Percentiles rank a stretch among this genome's conserved stretches.
phyloP scores from a whole-genome alignment of 148 eudicot species.

The Agrostemma githago region DNA sequence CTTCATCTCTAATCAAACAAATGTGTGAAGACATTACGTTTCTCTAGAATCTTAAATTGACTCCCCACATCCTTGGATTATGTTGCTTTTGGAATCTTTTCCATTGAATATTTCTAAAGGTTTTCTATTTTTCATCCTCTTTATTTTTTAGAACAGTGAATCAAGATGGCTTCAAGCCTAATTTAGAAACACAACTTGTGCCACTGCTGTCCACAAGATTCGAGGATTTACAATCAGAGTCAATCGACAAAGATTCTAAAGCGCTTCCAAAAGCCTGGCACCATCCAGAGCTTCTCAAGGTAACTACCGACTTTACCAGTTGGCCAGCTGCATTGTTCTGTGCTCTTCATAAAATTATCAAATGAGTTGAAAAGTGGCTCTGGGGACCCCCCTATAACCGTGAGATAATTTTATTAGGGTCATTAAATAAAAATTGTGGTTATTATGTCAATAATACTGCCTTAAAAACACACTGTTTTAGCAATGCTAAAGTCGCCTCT shows the following conservation, averaged over 20 bases:
- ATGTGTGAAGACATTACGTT: background rate
- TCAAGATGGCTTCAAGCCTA: slow-evolving; percentile 92
- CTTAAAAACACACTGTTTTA: slow-evolving; percentile 3
- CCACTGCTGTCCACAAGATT: slow-evolving; percentile 66
- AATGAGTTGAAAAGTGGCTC: background rate
- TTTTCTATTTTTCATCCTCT: slow-evolving; percentile 10
- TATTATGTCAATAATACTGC: background rate
- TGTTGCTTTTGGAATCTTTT: background rate
- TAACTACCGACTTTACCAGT: slow-evolving; percentile 25
- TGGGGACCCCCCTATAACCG: background rate
- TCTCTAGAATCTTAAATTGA: background rate
- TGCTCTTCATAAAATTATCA: slow-evolving; percentile 1
- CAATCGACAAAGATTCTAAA: slow-evolving; percentile 41
- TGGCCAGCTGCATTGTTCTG: background rate
- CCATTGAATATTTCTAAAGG: background rate
- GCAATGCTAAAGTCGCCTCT: background rate
- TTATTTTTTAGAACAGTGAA: slow-evolving; percentile 65
- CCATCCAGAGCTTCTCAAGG: slow-evolving; percentile 88
- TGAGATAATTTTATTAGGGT: background rate
- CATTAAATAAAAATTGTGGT: background rate
- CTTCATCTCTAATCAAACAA: background rate
- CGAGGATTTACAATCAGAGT: slow-evolving; percentile 45
- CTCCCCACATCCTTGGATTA: background rate
- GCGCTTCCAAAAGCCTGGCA: slow-evolving; percentile 50
- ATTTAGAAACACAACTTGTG: slow-evolving; percentile 87